Conservation (phyloP, 2,329 filamentous ascomycete genomes). For the Tetracladium maxilliforme region DNA sequence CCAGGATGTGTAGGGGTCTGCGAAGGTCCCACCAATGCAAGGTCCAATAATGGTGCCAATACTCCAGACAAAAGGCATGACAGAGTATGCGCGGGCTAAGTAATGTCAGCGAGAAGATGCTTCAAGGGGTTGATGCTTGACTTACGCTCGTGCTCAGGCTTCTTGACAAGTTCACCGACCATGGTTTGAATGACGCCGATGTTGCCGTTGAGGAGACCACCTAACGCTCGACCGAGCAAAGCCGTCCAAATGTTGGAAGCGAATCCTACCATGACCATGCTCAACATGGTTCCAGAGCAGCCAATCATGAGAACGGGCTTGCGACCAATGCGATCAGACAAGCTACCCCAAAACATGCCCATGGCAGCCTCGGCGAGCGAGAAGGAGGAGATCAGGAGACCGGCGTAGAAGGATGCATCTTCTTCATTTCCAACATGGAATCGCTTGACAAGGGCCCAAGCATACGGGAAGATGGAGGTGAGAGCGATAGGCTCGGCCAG, state of each 20-base stretch:
- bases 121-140: conserved; percentile 9
- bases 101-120: conserved; percentile 1
- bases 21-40: conserved; percentile 75
- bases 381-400: conserved; percentile 76
- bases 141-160: conserved; percentile 75
- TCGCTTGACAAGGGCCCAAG: conserved; percentile 67
- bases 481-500: conserved; percentile 86
- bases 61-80: conserved; percentile 92
- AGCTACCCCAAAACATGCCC: conserved; percentile 75
- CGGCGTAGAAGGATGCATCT: conserved; percentile 79
- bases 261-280: conserved; percentile 71
- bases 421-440: conserved; percentile 57
- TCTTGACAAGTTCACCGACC: conserved; percentile 76
- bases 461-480: conserved; percentile 87
- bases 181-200: conserved; percentile 82
- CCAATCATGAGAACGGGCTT: conserved; percentile 77
- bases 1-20: conserved; percentile 61
- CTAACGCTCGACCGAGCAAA: conserved; percentile 58
- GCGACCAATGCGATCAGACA: conserved; percentile 70
- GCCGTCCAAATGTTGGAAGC: conserved; percentile 75
- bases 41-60: conserved; percentile 83
- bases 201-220: conserved; percentile 79
- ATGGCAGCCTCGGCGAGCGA: conserved; percentile 70
- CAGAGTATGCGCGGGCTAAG: conserved; percentile 65
- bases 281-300: conserved; percentile 68